These are phyloP conservation scores for Crithidia brevicula DNA, from an alignment of 208 protist genomes.

Conservation along the genomic window DNA sequence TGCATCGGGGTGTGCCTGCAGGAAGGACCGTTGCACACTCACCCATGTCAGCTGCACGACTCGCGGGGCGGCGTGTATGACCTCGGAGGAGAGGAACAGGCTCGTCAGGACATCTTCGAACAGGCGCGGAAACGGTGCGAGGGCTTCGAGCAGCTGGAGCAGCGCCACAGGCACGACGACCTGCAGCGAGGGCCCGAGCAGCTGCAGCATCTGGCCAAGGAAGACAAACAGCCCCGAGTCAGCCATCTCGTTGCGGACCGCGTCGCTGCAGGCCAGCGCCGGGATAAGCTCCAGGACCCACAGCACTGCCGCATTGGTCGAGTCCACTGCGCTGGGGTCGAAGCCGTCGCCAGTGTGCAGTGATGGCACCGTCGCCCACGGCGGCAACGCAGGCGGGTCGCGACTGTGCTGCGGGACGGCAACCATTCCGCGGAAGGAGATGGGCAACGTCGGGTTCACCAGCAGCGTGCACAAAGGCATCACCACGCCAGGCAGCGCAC, in stretches of 20 bases:
- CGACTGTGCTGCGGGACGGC: not conserved
- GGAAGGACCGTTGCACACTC: conserved; percentile 49
- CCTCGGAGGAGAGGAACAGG: conserved; percentile 78
- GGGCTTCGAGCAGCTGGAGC: conserved; percentile 51
- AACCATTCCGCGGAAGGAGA: conserved; percentile 33
- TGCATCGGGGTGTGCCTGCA: conserved; percentile 26
- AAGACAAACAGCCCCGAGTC: conserved; percentile 75
- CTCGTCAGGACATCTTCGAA: conserved; percentile 73
- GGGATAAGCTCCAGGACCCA: conserved; percentile 65
- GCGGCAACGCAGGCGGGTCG: conserved; percentile 9
- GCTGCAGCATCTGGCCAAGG: conserved; percentile 59
- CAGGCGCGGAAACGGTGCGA: conserved; percentile 39
- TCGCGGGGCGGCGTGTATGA: conserved; percentile 60
- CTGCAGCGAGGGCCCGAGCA: conserved; percentile 44
- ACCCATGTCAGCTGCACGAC: conserved; percentile 62
- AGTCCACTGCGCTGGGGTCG: conserved; percentile 1
- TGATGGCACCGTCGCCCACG: conserved; percentile 1
- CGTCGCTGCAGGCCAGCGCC: conserved; percentile 53
- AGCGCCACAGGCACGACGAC: conserved; percentile 49
- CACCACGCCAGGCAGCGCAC: conserved; percentile 63
- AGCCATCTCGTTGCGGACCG: conserved; percentile 66
- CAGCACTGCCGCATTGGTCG: conserved; percentile 38
- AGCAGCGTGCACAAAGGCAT: conserved; percentile 74
- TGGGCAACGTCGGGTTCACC: conserved; percentile 73
- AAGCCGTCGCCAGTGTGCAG: conserved; percentile 16